Conservation (phyloP, 345 rosid genomes). For the Linum usitatissimum region DNA sequence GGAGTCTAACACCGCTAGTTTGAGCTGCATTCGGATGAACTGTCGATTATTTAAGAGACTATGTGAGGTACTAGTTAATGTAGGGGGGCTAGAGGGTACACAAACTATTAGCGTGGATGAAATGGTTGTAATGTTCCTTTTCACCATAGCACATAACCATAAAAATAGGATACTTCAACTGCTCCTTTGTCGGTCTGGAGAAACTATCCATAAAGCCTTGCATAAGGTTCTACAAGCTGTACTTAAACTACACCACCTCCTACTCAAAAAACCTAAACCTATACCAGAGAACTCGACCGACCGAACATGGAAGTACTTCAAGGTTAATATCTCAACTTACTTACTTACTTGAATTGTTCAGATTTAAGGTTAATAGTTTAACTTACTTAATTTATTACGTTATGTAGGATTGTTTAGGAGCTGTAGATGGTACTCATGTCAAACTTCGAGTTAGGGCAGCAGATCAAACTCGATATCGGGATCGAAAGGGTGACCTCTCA, state of each 20-base stretch:
- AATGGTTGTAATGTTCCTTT: neutral
- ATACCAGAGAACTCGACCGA: neutral
- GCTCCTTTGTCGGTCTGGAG: neutral
- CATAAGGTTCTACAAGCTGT: neutral
- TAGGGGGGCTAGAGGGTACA: too few relatives aligned
- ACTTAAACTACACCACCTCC: neutral
- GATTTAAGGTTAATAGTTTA: too few relatives aligned
- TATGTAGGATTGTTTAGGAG: neutral
- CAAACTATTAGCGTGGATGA: too few relatives aligned
- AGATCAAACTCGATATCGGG: neutral
- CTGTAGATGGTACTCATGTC: neutral
- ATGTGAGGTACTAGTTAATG: too few relatives aligned
- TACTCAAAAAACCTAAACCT: neutral
- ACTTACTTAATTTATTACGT: too few relatives aligned
- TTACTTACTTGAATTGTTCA: neutral
- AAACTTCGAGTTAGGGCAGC: neutral
- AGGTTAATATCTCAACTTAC: neutral
- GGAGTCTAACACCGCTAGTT: too few relatives aligned
- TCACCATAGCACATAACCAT: neutral
- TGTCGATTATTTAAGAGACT: too few relatives aligned
- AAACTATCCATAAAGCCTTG: neutral
- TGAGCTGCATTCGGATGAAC: too few relatives aligned
- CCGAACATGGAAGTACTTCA: neutral
- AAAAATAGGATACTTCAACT: neutral
- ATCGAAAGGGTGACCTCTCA: neutral